Evolutionary conservation across 305 asterid species (phyloP), one percentile per base, ranked within the genome.

Genomic region (Fraxinus sp.): DNA sequence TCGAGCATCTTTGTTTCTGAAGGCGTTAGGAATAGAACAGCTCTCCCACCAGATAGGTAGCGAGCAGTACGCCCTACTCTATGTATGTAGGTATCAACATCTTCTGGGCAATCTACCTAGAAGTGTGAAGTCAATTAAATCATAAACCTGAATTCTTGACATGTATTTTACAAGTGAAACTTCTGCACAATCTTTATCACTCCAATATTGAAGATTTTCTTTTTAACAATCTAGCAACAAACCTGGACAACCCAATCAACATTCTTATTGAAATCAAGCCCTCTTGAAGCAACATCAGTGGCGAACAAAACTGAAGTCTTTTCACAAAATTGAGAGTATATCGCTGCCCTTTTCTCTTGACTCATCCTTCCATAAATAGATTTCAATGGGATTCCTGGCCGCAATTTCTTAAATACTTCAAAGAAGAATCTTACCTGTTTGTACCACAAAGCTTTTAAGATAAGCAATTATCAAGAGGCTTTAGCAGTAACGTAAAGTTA

Each of bases 211-310:
- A 32, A 71, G 20, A 71, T 13, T 71, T 71, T 71, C 76, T 32
- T 71, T 24, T 68, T 68, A 28, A 36, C 32, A 74, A 2, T 16
- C 18, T 28, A 82, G 78, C 49, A 78, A 81, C 85, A 55, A 85
- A 97, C 99, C 99, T 97, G 99, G 86, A 97, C 97, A 89, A 97
- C 99, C 99, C 99, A 97, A 86, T 97, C 99, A 26, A 97, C 97
- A 4, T 88, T 91, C 89, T 93, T 90, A 77, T 91, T 92, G 86
- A 97, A 97, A 90, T 97, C 98, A 85, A 97, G 98, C 78, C 99
- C 99, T 84, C 99, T 90, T 30, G 99, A 87, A 77, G 97, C 96
- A 84, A 97, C 96, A 88, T 97, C 99, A 14, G 98, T 97, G 80
- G 90, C 90, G 80, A 97, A 97, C 64, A 97, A 85, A 84, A 95